Evolutionary conservation across 306 rosid species (phyloP).

Genomic region (Arachis hypogaea): DNA sequence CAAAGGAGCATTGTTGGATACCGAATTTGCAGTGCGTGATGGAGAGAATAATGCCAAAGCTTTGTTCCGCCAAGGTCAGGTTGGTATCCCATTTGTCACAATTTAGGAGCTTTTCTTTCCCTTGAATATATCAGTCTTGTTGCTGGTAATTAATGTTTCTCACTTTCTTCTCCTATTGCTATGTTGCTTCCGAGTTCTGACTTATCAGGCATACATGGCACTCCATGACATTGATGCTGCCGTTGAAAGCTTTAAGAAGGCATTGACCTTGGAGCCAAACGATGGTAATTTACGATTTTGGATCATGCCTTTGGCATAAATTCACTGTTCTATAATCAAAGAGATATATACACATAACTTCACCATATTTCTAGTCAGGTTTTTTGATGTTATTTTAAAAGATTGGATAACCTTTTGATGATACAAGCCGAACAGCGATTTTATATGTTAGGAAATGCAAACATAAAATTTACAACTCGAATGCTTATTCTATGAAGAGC

Average conservation of each 20-base stretch:
- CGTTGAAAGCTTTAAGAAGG: slow-evolving; percentile 79
- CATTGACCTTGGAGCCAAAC: slow-evolving; percentile 80
- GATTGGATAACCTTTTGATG: background rate
- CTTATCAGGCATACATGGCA: slow-evolving; percentile 71
- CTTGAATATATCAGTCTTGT: slow-evolving; percentile 16
- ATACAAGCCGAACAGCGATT: background rate
- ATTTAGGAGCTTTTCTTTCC: slow-evolving; percentile 5
- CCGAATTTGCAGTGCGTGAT: slow-evolving; percentile 93
- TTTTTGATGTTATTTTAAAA: background rate
- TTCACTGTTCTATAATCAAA: background rate
- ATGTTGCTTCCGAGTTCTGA: slow-evolving; percentile 16
- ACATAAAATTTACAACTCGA: background rate
- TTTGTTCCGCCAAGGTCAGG: slow-evolving; percentile 97
- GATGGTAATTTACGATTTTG: slow-evolving; percentile 61
- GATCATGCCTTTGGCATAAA: slow-evolving; percentile 3
- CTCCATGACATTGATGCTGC: slow-evolving; percentile 89
- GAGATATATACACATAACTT: background rate
- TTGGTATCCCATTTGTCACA: slow-evolving; percentile 45
- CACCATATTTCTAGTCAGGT: background rate
- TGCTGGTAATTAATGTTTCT: slow-evolving; percentile 18
- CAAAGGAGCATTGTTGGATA: slow-evolving; percentile 90
- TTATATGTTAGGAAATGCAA: slow-evolving; percentile 2
- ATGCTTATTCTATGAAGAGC: background rate
- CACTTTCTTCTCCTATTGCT: slow-evolving; percentile 32
- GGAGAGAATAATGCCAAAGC: slow-evolving; percentile 93